Percentiles rank a stretch among this genome's conserved stretches.
Conservation (phyloP, 805 yeast genomes). For the Starmerella sp. region DNA sequence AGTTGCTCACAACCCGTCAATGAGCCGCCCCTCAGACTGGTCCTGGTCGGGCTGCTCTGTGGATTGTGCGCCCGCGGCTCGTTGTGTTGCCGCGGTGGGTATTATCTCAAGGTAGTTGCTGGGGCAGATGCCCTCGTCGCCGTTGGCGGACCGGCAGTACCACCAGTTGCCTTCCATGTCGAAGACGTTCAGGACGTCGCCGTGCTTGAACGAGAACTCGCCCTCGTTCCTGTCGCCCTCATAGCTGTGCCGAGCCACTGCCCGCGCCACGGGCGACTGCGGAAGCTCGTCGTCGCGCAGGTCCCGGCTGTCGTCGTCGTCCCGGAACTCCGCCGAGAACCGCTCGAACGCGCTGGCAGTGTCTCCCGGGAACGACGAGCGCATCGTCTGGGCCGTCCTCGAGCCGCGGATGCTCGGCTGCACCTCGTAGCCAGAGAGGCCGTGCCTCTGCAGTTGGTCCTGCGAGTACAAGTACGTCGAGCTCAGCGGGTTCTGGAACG, state of each 20-base stretch:
- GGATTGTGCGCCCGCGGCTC: neutral
- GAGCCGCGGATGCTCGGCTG: constrained; percentile 2
- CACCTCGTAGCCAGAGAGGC: constrained; percentile 14
- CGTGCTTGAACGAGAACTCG: constrained; percentile 81
- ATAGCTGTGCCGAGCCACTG: constrained; percentile 76
- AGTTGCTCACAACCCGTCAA: neutral
- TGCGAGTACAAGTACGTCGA: constrained; percentile 17
- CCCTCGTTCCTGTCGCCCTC: constrained; percentile 86
- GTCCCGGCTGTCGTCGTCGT: constrained; percentile 6
- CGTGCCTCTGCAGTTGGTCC: constrained; percentile 18
- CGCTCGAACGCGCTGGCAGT: neutral
- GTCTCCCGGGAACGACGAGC: constrained; percentile 1
- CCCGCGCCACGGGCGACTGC: constrained; percentile 34
- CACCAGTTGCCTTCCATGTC: constrained; percentile 97
- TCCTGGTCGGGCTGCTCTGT: neutral
- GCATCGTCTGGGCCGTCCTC: constrained; percentile 8
- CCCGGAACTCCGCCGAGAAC: neutral
- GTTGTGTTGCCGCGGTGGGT: constrained; percentile 1
- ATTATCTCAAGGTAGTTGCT: constrained; percentile 74
- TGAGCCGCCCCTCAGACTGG: neutral
- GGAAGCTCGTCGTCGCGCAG: constrained; percentile 1
- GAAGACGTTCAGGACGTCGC: constrained; percentile 81
- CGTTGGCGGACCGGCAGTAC: constrained; percentile 84
- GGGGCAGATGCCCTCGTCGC: constrained; percentile 94
- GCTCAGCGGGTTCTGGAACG: constrained; percentile 25